A percentile compares a stretch with the other conserved stretches of the same genome.
Evolutionary conservation across 164 flowering plant species (phyloP).

Genomic region (Magnolia changhungtana): DNA sequence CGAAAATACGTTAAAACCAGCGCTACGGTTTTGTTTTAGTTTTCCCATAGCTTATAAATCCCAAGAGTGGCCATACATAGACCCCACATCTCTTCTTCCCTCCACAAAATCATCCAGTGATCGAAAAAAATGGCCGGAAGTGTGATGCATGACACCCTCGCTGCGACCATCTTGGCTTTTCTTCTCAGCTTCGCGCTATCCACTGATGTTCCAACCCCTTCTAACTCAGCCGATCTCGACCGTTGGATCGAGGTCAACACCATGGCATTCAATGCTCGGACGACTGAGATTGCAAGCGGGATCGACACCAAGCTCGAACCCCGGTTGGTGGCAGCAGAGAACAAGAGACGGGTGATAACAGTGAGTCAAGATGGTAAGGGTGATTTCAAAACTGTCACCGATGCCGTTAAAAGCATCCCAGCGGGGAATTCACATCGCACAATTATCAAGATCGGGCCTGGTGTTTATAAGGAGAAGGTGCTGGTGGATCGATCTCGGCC

Average conservation of each 20-base stretch:
- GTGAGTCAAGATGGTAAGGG: constrained; percentile 51
- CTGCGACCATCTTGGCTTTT: too few species aligned
- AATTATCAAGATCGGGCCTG: constrained; percentile 40
- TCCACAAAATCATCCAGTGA: too few species aligned
- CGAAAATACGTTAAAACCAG: neutral
- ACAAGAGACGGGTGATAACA: constrained; percentile 21
- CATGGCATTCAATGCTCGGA: neutral
- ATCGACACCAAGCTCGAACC: constrained; percentile 22
- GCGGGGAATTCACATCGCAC: constrained; percentile 34
- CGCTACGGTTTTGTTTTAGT: neutral
- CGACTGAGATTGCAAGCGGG: neutral
- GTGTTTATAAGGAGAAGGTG: constrained; percentile 51
- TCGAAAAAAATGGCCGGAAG: neutral
- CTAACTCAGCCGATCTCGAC: neutral
- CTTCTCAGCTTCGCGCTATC: neutral
- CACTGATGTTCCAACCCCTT: neutral
- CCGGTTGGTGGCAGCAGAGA: constrained; percentile 36
- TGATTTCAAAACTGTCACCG: constrained; percentile 51
- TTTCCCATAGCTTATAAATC: too few species aligned
- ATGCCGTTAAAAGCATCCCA: constrained; percentile 53
- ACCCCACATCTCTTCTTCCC: neutral
- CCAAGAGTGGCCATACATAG: too few species aligned
- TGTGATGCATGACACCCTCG: too few species aligned
- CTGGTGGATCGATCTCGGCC: constrained; percentile 33
- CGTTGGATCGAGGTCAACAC: neutral